These are phyloP conservation scores for Lathyrus sativus DNA, from an alignment of 306 rosid genomes.

Conservation along the genomic window DNA sequence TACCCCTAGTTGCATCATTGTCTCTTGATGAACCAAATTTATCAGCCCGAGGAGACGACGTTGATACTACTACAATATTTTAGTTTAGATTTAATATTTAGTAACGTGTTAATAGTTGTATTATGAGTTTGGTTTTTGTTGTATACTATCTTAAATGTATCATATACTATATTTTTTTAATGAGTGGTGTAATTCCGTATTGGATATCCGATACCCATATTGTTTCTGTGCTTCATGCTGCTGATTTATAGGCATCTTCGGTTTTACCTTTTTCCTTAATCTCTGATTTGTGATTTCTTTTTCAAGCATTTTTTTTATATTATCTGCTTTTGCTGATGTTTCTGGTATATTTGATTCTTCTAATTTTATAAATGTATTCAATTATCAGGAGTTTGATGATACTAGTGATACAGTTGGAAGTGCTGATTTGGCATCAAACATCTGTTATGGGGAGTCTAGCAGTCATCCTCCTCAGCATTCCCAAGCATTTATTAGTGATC, in stretches of 20 bases:
- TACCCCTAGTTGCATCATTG: no score
- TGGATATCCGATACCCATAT: no score
- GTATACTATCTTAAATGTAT: no score
- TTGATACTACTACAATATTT: no score
- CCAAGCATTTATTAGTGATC: slow-evolving; percentile 43
- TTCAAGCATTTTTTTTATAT: neutral
- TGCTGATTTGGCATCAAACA: neutral
- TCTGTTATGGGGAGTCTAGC: neutral
- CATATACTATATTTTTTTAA: no score
- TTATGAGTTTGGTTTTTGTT: no score
- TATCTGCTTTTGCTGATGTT: neutral
- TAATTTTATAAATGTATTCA: neutral
- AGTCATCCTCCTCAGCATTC: slow-evolving; percentile 39
- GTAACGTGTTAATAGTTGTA: no score
- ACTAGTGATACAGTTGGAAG: neutral
- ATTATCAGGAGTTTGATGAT: slow-evolving; percentile 8
- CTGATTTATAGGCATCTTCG: neutral
- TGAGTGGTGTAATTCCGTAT: no score
- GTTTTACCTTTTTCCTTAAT: neutral
- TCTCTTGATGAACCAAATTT: no score
- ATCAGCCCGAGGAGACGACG: no score
- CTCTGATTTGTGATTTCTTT: neutral
- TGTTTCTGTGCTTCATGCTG: no score
- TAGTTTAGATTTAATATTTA: no score
- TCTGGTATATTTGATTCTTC: neutral